phyloP scores from a whole-genome alignment of 352 stramenopile genomes.

The Phytophthora kernoviae region DNA sequence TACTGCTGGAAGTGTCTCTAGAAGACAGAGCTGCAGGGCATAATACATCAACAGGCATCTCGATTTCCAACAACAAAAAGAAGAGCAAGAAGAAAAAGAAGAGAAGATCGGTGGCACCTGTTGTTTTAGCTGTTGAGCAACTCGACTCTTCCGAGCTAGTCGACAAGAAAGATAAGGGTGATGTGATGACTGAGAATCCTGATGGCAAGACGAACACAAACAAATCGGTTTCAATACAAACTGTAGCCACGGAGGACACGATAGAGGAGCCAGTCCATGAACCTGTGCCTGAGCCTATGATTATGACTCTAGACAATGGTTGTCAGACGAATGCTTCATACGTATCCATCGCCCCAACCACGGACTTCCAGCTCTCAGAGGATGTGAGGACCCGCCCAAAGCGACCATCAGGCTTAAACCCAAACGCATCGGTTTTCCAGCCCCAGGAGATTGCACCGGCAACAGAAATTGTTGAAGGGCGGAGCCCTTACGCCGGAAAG shows the following conservation, averaged over 20 bases:
- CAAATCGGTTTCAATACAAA: neutral
- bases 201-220: neutral
- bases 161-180: neutral
- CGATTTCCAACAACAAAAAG: constrained; percentile 33
- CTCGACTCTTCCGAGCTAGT: neutral
- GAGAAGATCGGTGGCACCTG: constrained; percentile 31
- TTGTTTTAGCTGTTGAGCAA: neutral
- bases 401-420: constrained; percentile 48
- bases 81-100: constrained; percentile 54
- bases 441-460: constrained; percentile 23
- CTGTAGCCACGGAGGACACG: neutral
- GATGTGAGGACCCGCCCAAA: constrained; percentile 13
- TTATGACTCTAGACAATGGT: constrained; percentile 4
- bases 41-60: constrained; percentile 2
- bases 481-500: constrained; percentile 40
- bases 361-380: constrained; percentile 1
- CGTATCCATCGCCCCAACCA: constrained; percentile 18
- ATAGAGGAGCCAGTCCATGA: constrained; percentile 22
- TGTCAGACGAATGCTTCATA: constrained; percentile 14
- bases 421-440: constrained; percentile 62
- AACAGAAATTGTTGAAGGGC: constrained; percentile 4
- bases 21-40: constrained; percentile 25
- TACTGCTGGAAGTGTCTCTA: constrained; percentile 64
- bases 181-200: neutral
- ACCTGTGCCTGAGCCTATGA: constrained; percentile 13